Base-by-base conservation (phyloP, 179 eudicot species). In the Beta corolliflora region DNA sequence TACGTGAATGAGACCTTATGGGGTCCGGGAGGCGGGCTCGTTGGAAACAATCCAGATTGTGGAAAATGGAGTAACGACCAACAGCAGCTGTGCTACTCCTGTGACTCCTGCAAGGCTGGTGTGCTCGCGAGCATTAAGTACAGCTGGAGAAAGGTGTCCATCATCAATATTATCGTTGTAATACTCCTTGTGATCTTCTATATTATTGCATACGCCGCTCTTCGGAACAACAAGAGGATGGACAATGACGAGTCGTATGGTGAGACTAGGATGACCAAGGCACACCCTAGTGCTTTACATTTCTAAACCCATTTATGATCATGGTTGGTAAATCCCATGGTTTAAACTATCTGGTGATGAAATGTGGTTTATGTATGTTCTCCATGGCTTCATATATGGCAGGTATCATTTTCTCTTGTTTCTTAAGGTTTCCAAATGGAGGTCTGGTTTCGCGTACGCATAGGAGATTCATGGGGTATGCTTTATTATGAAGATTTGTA, bases 71-170 rank as follows among this genome's bases (percentile, higher is more conserved):
- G 56, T 90, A 94, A 95, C 48, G 94, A 92, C 69, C 99, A 95
- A 80, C 77, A 80, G 23, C 82, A 76, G 54, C 83, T 94, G 15
- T 94, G 98, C 87, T 95, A 95, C 69, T 19, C 48, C 8, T 95
- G 97, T 25, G 82, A 89, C 81, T 91, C 98, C 0, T 95, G 99
- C 88, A 95, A 90, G 80, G 99, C 99, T 1, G 99, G 99, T 3
- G 97, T 94, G 7, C 83, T 95, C 9, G 99, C 92, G 13, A 95
- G 96, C 85, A 76, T 95, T 50, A 92, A 87, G 88, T 90, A 89
- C 77, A 95, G 98, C 79, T 95, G 99, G 99, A 87, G 99, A 74
- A 95, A 91, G 84, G 99, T 90, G 14, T 92, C 99, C 0, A 85
- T 94, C 9, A 86, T 95, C 83, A 95, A 95, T 84, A 94, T 95